These are phyloP conservation scores for Sporobolomyces pararoseus DNA, from an alignment of 768 basidiomycete species.

Conservation along the genomic window DNA sequence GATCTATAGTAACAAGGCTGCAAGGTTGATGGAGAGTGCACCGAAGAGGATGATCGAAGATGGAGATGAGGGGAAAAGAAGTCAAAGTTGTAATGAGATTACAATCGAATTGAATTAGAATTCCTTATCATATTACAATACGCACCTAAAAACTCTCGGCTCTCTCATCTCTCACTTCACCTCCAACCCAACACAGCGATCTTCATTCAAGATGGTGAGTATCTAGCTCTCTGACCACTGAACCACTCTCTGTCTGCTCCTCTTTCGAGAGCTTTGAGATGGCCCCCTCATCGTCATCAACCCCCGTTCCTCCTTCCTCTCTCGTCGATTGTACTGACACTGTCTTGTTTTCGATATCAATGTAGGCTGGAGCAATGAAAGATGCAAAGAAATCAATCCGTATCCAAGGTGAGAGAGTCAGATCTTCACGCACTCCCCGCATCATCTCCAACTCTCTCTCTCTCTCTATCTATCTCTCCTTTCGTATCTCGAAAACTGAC, in stretches of 20 bases:
- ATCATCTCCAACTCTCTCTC: neutral
- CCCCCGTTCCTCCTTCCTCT: neutral
- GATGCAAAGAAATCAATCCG: conserved; percentile 45
- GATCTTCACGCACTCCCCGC: neutral
- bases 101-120: no score
- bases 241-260: neutral
- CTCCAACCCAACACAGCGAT: neutral
- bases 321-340: neutral
- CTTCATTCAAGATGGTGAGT: no score
- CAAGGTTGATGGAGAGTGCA: no score
- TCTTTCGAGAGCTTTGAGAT: no score
- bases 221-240: neutral
- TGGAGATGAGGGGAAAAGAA: no score
- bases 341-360: no score
- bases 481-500: neutral
- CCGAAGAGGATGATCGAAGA: no score
- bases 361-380: conserved; percentile 46
- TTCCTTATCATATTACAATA: no score
- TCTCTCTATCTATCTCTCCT: neutral
- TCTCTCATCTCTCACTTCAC: no score
- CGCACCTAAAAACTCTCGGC: no score
- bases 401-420: conserved; percentile 36
- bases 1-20: no score
- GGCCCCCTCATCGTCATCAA: neutral
- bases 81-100: no score